A percentile compares a stretch with the other conserved stretches of the same genome.
phyloP scores from a whole-genome alignment of 352 stramenopile species.

The Pythium dissimile region DNA sequence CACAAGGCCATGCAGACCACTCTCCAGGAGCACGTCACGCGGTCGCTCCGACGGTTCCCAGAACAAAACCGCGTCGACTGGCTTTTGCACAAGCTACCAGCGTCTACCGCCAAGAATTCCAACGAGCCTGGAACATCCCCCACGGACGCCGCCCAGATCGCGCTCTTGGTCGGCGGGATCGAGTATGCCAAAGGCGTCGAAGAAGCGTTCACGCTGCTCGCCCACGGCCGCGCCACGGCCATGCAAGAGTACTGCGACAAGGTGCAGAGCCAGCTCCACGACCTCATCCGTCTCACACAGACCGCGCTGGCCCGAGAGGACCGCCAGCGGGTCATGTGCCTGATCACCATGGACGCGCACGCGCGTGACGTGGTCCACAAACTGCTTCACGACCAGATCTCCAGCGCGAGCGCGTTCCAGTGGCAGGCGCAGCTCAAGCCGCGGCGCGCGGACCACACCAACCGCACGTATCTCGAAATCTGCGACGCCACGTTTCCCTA shows the following conservation, averaged over 20 bases:
- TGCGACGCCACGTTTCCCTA: constrained; percentile 92
- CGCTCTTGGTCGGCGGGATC: constrained; percentile 87
- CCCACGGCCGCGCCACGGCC: constrained; percentile 69
- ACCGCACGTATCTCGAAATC: constrained; percentile 80
- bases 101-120: constrained; percentile 20
- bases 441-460: constrained; percentile 36
- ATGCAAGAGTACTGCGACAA: constrained; percentile 86
- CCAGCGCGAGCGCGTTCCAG: constrained; percentile 70
- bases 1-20: constrained; percentile 90
- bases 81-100: constrained; percentile 80
- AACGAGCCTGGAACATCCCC: constrained; percentile 32
- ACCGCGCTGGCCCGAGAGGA: constrained; percentile 81
- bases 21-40: constrained; percentile 84
- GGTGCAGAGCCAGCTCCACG: constrained; percentile 87
- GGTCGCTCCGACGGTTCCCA: constrained; percentile 86
- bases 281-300: constrained; percentile 91
- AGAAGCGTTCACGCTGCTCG: constrained; percentile 57
- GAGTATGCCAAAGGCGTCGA: constrained; percentile 90
- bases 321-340: constrained; percentile 91
- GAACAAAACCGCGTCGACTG: constrained; percentile 91
- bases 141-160: constrained; percentile 90
- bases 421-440: constrained; percentile 95
- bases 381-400: constrained; percentile 86
- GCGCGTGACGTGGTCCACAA: constrained; percentile 90
- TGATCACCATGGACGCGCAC: constrained; percentile 95